Conservation (phyloP, 768 basidiomycete species). For the Suillus ampliporus region DNA sequence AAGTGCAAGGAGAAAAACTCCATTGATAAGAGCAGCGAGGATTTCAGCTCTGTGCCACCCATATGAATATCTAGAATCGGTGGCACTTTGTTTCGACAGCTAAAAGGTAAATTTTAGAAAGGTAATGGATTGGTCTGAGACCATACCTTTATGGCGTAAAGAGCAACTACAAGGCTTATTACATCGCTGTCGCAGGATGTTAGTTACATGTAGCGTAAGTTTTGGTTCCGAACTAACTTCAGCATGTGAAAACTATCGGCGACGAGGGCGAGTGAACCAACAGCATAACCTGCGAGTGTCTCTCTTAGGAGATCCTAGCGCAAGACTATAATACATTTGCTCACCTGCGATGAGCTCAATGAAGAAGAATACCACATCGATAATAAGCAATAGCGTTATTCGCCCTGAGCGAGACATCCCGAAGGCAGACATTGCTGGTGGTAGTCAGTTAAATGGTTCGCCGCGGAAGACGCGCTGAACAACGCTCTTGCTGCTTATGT, state of each 20-base stretch:
- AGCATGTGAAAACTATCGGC: slow-evolving; percentile 99
- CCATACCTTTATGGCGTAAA: slow-evolving; percentile 87
- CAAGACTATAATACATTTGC: slow-evolving; percentile 23
- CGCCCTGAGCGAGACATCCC: slow-evolving; percentile 68
- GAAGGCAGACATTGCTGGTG: slow-evolving; percentile 24
- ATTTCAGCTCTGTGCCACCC: slow-evolving; percentile 99
- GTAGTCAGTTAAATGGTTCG: not conserved
- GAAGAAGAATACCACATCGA: slow-evolving; percentile 88
- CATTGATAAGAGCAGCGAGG: slow-evolving; percentile 92
- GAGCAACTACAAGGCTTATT: slow-evolving; percentile 91
- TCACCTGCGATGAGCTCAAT: slow-evolving; percentile 82
- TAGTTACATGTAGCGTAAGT: slow-evolving; percentile 16
- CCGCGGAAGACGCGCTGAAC: not conserved
- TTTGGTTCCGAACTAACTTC: slow-evolving; percentile 65
- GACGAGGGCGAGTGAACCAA: slow-evolving; percentile 92
- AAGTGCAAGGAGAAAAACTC: slow-evolving; percentile 94
- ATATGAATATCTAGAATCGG: slow-evolving; percentile 86
- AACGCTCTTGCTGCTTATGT: not conserved
- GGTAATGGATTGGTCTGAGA: not conserved
- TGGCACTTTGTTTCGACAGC: slow-evolving; percentile 65
- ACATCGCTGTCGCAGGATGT: slow-evolving; percentile 73
- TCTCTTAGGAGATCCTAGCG: not conserved
- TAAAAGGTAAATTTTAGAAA: slow-evolving; percentile 38
- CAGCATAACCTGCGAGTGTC: slow-evolving; percentile 76
- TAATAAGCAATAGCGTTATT: slow-evolving; percentile 77